Evolutionary conservation across 2,329 filamentous ascomycete genomes (phyloP), one percentile per base, ranked within the genome.

Genomic region (Beauveria caledonica): DNA sequence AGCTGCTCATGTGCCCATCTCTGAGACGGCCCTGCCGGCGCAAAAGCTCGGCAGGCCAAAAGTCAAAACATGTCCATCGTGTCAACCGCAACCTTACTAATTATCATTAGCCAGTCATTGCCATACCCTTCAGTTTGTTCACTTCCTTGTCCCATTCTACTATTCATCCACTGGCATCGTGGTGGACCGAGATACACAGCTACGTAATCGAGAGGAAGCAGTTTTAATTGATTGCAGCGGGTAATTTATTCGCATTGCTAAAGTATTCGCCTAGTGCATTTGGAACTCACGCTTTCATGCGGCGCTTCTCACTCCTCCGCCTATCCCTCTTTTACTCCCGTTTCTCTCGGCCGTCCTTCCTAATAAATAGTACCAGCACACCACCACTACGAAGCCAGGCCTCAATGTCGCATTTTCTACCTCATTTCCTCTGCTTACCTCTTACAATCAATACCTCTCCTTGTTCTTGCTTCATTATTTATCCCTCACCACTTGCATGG

Each of bases 1-100:
- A 42, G 40, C 50, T 74, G 74, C 73, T 78, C 76, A 78, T 78
- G 76, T 78, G 76, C 72, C 70, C 74, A 73, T 72, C 74, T 68
- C 71, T 70, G 70, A 76, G 73, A 75, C 74, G 71, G 68, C 70
- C 36, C 48, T 33, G 33, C 54, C 51, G 29, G 48, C 60, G 72
- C 73, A 74, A 76, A 72, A 62, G 69, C 68, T 71, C 73, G 72
- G 72, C 71, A 70, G 70, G 69, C 68, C 67, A 67, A 71, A 36
- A 72, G 36, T 44, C 6, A 59, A 59, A 44, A 42, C 46, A 44
- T 40, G 46, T 42, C 56, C 45, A 42, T 46, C 36, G 27, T 23
- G 68, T 69, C 66, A 69, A 69, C 64, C 40, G 50, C 36, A 36
- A 36, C 13, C 33, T 36, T 36, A 36, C 33, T 36, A 36, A 36